Percentiles rank a stretch among this genome's conserved stretches.
Evolutionary conservation across 805 yeast species (phyloP).

Genomic region (Zygotorulaspora chibaensis): DNA sequence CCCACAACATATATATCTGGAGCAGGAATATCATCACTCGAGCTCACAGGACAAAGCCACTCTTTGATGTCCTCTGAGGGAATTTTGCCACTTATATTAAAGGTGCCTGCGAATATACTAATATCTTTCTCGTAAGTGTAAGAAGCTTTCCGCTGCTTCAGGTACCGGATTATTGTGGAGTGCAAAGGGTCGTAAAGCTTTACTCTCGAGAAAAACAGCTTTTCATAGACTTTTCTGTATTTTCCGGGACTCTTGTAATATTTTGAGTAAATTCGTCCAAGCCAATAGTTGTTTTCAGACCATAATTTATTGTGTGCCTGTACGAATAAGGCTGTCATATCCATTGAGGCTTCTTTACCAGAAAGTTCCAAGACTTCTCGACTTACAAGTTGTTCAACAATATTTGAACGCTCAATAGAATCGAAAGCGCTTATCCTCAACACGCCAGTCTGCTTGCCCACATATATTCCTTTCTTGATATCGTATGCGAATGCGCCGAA

Average conservation of each 20-base stretch:
- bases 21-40: conserved; percentile 26
- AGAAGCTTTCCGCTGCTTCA: conserved; percentile 45
- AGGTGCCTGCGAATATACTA: conserved; percentile 75
- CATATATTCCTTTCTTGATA: conserved; percentile 48
- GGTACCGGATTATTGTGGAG: conserved; percentile 70
- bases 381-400: conserved; percentile 66
- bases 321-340: conserved; percentile 46
- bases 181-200: conserved; percentile 83
- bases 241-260: conserved; percentile 31
- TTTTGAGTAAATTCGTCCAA: conserved; percentile 67
- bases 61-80: conserved; percentile 53
- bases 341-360: conserved; percentile 39
- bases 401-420: conserved; percentile 82
- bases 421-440: conserved; percentile 87
- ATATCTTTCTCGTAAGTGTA: conserved; percentile 62
- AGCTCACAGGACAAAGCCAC: conserved; percentile 72
- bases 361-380: conserved; percentile 53
- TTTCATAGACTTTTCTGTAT: conserved; percentile 28
- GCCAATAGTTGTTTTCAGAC: conserved; percentile 90
- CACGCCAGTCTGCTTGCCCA: conserved; percentile 84
- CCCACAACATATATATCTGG: conserved; percentile 80
- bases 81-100: conserved; percentile 73
- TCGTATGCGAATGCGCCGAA: conserved; percentile 86
- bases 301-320: conserved; percentile 72
- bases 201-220: conserved; percentile 42